A percentile compares a stretch with the other conserved stretches of the same genome.
Evolutionary conservation across 1,139 yeast genomes (phyloP).

Genomic region (Kodamaea plutei): DNA sequence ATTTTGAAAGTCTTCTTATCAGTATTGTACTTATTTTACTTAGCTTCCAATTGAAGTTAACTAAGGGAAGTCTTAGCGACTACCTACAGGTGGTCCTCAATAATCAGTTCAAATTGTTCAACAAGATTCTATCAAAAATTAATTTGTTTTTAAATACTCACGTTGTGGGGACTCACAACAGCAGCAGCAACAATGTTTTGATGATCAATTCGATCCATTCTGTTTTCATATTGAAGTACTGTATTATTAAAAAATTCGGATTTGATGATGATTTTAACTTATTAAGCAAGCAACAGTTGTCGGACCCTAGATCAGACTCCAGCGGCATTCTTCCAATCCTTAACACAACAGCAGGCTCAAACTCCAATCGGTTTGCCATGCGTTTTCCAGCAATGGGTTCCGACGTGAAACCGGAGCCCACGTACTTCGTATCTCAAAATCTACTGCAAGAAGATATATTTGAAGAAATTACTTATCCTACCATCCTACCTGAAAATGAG

Average conservation of each 20-base stretch:
- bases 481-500: no score
- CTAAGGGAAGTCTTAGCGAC: conserved; percentile 12
- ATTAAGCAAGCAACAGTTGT: no score
- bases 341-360: no score
- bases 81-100: conserved; percentile 18
- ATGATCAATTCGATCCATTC: conserved; percentile 29
- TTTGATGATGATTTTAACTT: conserved; percentile 7
- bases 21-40: conserved; percentile 29
- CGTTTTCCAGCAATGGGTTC: no score
- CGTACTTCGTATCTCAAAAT: no score
- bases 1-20: conserved; percentile 22
- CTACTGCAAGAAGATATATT: conserved; percentile 10
- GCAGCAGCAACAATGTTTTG: conserved; percentile 14
- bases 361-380: no score
- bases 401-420: no score
- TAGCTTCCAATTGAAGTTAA: conserved; percentile 17
- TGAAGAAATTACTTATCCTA: conserved; percentile 15
- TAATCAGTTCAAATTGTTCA: conserved; percentile 33
- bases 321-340: no score
- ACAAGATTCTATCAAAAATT: conserved; percentile 22
- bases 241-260: conserved; percentile 19
- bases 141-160: conserved; percentile 10
- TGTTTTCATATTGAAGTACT: conserved; percentile 28
- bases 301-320: no score
- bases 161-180: background rate